Percentiles rank a stretch among this genome's conserved stretches.
Conservation (phyloP, 192 early-diverging fungal species). For the Backusella psychrophila region DNA sequence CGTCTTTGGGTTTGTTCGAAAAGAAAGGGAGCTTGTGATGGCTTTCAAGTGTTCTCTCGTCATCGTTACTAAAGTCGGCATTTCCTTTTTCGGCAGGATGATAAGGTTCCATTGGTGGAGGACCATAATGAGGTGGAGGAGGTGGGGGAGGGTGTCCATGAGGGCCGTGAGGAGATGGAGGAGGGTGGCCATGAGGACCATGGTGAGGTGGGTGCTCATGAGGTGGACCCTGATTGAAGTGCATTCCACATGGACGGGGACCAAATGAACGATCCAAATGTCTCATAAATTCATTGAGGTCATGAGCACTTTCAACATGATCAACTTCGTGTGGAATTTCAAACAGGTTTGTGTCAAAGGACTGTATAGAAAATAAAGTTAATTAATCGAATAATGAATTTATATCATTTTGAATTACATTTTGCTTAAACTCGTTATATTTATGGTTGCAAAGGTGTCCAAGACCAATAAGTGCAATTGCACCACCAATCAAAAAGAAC, state of each 20-base stretch:
- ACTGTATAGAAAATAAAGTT: neutral
- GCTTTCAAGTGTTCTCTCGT: neutral
- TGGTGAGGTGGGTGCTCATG: neutral
- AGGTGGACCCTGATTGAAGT: neutral
- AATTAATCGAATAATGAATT: neutral
- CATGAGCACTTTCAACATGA: neutral
- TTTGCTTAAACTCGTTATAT: neutral
- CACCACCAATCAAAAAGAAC: slow-evolving; percentile 7
- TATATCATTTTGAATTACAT: neutral
- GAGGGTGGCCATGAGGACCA: neutral
- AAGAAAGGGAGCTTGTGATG: too few relatives aligned
- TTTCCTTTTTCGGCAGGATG: neutral
- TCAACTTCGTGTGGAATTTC: neutral
- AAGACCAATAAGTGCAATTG: slow-evolving; percentile 6
- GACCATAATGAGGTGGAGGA: neutral
- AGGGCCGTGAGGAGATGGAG: neutral
- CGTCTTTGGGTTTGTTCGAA: too few relatives aligned
- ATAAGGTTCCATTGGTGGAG: neutral
- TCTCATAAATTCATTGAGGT: slow-evolving; percentile 1
- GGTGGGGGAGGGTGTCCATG: neutral
- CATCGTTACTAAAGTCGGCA: neutral
- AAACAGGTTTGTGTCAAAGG: neutral
- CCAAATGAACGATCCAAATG: neutral
- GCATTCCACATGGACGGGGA: neutral
- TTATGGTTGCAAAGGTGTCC: neutral